A percentile compares a stretch with the other conserved stretches of the same genome.
phyloP scores from a whole-genome alignment of 805 yeast species.

The Helenozyma baotianmanensis region DNA sequence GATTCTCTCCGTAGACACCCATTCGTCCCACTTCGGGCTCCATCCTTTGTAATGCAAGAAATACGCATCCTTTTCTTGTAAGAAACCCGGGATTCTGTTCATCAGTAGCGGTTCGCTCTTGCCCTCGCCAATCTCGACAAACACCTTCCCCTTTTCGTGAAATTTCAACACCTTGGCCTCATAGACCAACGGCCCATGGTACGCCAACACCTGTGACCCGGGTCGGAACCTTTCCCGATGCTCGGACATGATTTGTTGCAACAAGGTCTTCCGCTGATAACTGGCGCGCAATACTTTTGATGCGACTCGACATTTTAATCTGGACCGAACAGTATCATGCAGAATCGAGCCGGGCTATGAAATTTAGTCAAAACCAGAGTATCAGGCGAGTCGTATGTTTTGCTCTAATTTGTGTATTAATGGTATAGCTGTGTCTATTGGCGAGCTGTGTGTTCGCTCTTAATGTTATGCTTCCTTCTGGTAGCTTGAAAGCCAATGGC shows the following conservation, averaged over 20 bases:
- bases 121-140: constrained; percentile 38
- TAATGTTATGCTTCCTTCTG: constrained; percentile 22
- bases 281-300: no score
- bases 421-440: neutral
- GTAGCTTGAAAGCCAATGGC: constrained; percentile 16
- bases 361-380: no score
- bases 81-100: constrained; percentile 22
- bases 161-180: constrained; percentile 75
- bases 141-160: constrained; percentile 50
- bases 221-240: constrained; percentile 9
- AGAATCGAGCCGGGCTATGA: no score
- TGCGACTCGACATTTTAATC: no score
- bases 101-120: constrained; percentile 30
- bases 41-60: constrained; percentile 91
- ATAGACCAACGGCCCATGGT: constrained; percentile 85
- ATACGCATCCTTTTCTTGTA: constrained; percentile 39
- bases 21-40: constrained; percentile 95
- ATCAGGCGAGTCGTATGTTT: no score
- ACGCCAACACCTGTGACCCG: constrained; percentile 52
- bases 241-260: constrained; percentile 1
- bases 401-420: neutral
- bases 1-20: constrained; percentile 74
- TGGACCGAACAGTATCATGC: no score
- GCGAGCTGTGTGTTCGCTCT: constrained; percentile 18
- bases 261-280: no score